Evolutionary conservation across 129 eudicot genomes (phyloP), one percentile per base, ranked within the genome.

Genomic region (Tagetes patula): DNA sequence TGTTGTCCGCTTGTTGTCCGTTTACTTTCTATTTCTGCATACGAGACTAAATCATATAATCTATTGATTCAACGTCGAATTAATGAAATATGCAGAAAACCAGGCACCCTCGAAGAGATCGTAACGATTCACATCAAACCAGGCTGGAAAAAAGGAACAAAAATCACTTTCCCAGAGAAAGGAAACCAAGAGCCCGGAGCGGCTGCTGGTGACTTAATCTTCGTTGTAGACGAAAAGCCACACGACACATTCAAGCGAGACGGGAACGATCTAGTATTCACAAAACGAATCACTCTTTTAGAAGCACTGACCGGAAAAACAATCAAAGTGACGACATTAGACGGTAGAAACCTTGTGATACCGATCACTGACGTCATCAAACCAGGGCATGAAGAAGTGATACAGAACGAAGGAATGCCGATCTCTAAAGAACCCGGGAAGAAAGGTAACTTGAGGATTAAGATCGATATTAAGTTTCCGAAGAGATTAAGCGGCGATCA

Each of bases 131-230:
- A 85, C 71, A 91, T 91, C 40, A 85, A 91, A 80, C 97, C 97
- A 0, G 97, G 97, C 36, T 91, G 97, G 97, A 91, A 91, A 77
- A 87, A 87, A 53, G 97, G 97, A 37, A 91, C 97, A 11, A 91
- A 86, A 75, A 91, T 91, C 61, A 91, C 97, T 41, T 91, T 91
- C 75, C 97, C 97, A 0, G 95, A 87, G 76, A 91, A 91, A 82
- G 97, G 97, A 42, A 87, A 85, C 87, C 91, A 91, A 49, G 91
- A 84, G 71, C 85, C 89, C 0, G 91, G 89, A 36, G 80, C 79
- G 5, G 84, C 95, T 46, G 88, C 95, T 2, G 97, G 97, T 5
- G 97, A 91, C 81, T 85, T 91, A 40, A 87, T 87, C 31, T 91
- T 91, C 56, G 95, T 91, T 3, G 81, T 91, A 3, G 95, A 91